A percentile compares a stretch with the other conserved stretches of the same genome.
phyloP scores from a whole-genome alignment of 1,139 yeast species.

The Nadsonia commutata region DNA sequence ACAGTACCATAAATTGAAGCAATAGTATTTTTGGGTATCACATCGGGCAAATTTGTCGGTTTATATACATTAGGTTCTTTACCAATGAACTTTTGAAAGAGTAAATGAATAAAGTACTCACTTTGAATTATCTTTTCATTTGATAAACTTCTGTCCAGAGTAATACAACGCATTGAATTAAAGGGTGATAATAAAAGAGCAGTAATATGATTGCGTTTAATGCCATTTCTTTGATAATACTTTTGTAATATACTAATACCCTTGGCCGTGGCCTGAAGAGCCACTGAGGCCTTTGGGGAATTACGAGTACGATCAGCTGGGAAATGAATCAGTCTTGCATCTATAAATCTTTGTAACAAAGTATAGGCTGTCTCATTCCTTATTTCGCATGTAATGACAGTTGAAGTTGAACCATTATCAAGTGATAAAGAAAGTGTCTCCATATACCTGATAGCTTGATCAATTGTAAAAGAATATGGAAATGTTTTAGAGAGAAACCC shows the following conservation, averaged over 20 bases:
- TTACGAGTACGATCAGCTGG: slow-evolving; percentile 45
- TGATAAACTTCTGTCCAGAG: slow-evolving; percentile 49
- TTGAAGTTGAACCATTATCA: slow-evolving; percentile 25
- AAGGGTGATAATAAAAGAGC: slow-evolving; percentile 36
- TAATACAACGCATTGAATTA: slow-evolving; percentile 60
- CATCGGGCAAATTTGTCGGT: slow-evolving; percentile 33
- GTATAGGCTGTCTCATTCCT: slow-evolving; percentile 36
- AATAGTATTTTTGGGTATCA: slow-evolving; percentile 5
- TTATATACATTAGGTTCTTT: slow-evolving; percentile 55
- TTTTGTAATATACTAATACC: slow-evolving; percentile 59
- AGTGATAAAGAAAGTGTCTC: slow-evolving; percentile 33
- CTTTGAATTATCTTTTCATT: slow-evolving; percentile 55
- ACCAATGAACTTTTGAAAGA: slow-evolving; percentile 57
- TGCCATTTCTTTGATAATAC: slow-evolving; percentile 45
- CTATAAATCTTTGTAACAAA: slow-evolving; percentile 41
- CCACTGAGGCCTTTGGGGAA: slow-evolving; percentile 8
- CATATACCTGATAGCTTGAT: slow-evolving; percentile 41
- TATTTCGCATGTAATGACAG: slow-evolving; percentile 47
- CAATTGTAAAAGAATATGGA: slow-evolving; percentile 41
- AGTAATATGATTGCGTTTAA: slow-evolving; percentile 24
- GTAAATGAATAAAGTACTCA: slow-evolving; percentile 44
- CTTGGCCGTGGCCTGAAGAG: slow-evolving; percentile 80
- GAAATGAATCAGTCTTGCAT: slow-evolving; percentile 56
- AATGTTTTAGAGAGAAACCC: slow-evolving; percentile 14
- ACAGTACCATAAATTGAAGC: slow-evolving; percentile 7